Evolutionary conservation across 805 yeast genomes (phyloP), one percentile per base, ranked within the genome.

Genomic region (Candida railenensis): DNA sequence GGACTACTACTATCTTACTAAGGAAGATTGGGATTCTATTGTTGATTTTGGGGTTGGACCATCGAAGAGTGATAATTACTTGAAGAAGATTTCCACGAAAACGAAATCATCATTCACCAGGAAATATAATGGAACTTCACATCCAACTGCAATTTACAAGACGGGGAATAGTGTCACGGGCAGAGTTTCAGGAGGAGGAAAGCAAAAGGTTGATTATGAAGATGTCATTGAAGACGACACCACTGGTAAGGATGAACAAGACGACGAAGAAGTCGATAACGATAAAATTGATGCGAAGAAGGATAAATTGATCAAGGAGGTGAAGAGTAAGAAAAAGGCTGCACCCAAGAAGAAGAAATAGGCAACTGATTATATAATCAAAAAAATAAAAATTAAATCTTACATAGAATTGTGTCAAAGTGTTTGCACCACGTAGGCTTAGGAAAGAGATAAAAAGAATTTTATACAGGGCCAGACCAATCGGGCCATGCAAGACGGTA

Each of bases 11-110:
- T 94, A 82, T 58, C 63, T 94, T 34, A 87, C 96, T 5, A 86
- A 82, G 57, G 96, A 91, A 48, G 98, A 94, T 64, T 92, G 96
- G 91, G 98, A 92, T 59, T 77, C 77, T 19, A 69, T 94, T 9
- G 74, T 89, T 78, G 97, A 91, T 51, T 80, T 91, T 50, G 85
- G 89, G 15, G 83, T 90, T 11, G 96, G 96, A 0, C 42, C 45
- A 15, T 34, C 48, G n/a, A 62, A 63, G 28, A 67, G 73, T 46
- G 80, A 77, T 4, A 57, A 61, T 0, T 52, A 69, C 9, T 53
- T 77, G 46, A 88, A 88, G 64, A 77, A 79, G 55, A 76, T 92
- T 3, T 82, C 92, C 8, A 78, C 96, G 1, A 75, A 83, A n/a
- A 82, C 81, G 14, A 95, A 94, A 62, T 72, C 92, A 4, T 87